Percentiles rank a stretch among this genome's conserved stretches.
phyloP scores from a whole-genome alignment of 164 flowering plant genomes.

The Saururus chinensis region DNA sequence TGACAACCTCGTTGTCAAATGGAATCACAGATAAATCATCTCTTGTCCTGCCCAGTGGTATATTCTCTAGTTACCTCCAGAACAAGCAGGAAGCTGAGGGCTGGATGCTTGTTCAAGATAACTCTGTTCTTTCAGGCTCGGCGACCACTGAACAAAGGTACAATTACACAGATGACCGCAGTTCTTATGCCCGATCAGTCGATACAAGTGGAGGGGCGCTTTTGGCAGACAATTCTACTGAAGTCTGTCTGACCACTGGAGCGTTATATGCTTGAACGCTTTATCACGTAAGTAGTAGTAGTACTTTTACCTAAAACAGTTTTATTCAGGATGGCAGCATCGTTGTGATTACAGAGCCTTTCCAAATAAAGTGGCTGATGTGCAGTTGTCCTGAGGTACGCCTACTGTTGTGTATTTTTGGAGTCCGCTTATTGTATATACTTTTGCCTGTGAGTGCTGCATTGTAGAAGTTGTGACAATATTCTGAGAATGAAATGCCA shows the following conservation, averaged over 20 bases:
- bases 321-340: background rate
- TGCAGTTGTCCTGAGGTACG: no score
- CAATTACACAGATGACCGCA: conserved; percentile 19
- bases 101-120: conserved; percentile 68
- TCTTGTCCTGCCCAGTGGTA: conserved; percentile 3
- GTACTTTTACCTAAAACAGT: background rate
- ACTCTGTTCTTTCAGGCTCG: conserved; percentile 46
- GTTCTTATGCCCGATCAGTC: conserved; percentile 35
- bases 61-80: conserved; percentile 2
- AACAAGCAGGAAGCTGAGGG: conserved; percentile 50
- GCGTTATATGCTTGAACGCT: background rate
- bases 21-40: conserved; percentile 20
- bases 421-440: no score
- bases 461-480: no score
- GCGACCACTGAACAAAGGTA: conserved; percentile 43
- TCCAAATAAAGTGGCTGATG: no score
- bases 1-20: conserved; percentile 33
- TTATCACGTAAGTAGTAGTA: background rate
- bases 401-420: no score
- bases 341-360: background rate
- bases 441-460: no score
- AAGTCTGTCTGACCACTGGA: conserved; percentile 11
- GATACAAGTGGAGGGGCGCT: conserved; percentile 32
- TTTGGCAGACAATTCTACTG: conserved; percentile 19
- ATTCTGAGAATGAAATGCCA: no score